phyloP scores from a whole-genome alignment of 225 moss, liverwort and hornwort species.

The Bryoerythrophyllum caledonicum region DNA sequence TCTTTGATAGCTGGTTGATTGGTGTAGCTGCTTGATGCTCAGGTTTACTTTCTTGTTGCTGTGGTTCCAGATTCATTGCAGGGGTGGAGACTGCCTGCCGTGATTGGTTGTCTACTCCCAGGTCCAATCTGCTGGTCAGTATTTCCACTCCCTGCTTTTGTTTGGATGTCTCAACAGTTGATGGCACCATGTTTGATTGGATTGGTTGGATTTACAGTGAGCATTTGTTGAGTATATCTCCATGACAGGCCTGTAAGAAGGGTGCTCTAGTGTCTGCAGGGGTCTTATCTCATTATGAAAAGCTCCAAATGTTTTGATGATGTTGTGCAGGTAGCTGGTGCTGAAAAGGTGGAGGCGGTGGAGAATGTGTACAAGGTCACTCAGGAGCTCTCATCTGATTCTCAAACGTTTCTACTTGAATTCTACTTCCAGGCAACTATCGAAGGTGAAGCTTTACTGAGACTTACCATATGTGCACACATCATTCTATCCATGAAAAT shows the following conservation, averaged over 20 bases:
- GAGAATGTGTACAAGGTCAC: slow-evolving; percentile 64
- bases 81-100: slow-evolving; percentile 76
- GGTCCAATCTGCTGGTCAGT: slow-evolving; percentile 56
- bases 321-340: slow-evolving; percentile 70
- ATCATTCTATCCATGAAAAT: slow-evolving; percentile 9
- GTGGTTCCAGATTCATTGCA: slow-evolving; percentile 75
- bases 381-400: slow-evolving; percentile 77
- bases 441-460: slow-evolving; percentile 46
- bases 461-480: background rate
- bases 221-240: background rate
- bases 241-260: background rate
- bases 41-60: slow-evolving; percentile 20
- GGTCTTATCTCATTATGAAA: background rate
- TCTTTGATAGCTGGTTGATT: background rate
- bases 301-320: background rate
- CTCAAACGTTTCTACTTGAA: slow-evolving; percentile 57
- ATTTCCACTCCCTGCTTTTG: slow-evolving; percentile 17
- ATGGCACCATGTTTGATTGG: background rate
- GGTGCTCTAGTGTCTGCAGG: background rate
- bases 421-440: slow-evolving; percentile 75
- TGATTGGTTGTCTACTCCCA: slow-evolving; percentile 79
- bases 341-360: slow-evolving; percentile 67
- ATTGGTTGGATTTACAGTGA: background rate
- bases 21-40: slow-evolving; percentile 5
- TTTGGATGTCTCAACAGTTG: background rate